Base-by-base conservation (phyloP, 2,329 filamentous ascomycete species). In the Pseudogymnoascus sp. region DNA sequence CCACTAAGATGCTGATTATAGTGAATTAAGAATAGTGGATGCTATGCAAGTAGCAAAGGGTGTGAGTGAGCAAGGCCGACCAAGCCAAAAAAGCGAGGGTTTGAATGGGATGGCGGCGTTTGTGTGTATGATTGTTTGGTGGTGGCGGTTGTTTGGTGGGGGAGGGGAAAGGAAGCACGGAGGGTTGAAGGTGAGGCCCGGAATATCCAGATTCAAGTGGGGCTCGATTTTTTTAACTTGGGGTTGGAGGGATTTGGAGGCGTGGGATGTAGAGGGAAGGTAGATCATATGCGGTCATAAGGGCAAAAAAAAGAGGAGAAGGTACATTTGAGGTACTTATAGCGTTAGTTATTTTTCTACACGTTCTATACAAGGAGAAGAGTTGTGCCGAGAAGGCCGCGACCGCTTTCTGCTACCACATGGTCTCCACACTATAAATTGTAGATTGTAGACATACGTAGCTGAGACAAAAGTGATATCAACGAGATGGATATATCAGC, bases 191-290 rank as follows among this genome's bases (percentile, higher is more conserved):
- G 6, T 21, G 21, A 60, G 36, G 31, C 21, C 16, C 56, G 21
- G 36, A 36, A 38, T 60, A 60, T 38, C 56, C 31, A 38, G 56
- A 60, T 21, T n/a, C 16, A 60, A 60, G 56, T 60, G 31, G 56
- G 31, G 31, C 56, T 25, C n/a, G 56, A 8, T 10, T 37, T 60
- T 36, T 36, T 38, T 37, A 60, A 50, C 44, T 16, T 50, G 44
- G 44, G 12, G 28, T 5, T 6, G 21, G 14, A 16, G 37, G 7
- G 37, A 40, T 42, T 42, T 42, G 40, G 44, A 14, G 44, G 44
- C 14, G 44, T 28, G 23, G 44, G 44, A 50, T 28, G 44, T 50
- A 50, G 44, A 14, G 2, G 23, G 23, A 23, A 28, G n/a, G 44
- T 50, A 50, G 18, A n/a, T 50, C 23, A 50, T 16, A n/a, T 7